phyloP scores from a whole-genome alignment of 345 rosid genomes.

The Kernera saxatilis region DNA sequence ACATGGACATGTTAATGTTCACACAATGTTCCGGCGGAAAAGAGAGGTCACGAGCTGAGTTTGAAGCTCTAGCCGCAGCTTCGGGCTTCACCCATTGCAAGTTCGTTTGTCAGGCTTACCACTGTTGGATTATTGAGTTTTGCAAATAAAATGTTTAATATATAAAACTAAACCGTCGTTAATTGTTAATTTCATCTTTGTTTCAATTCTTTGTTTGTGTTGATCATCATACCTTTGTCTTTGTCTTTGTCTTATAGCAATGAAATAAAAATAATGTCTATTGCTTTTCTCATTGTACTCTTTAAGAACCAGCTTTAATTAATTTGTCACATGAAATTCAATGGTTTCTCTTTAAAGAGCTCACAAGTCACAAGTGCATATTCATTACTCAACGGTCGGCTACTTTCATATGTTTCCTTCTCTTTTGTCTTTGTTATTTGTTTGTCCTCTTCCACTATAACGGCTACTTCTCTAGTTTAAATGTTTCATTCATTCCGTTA shows the following conservation, averaged over 20 bases:
- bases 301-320: neutral
- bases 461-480: conserved; percentile 17
- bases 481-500: neutral
- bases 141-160: neutral
- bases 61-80: conserved; percentile 32
- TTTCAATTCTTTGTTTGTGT: neutral
- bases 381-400: conserved; percentile 20
- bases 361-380: conserved; percentile 2
- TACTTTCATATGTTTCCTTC: neutral
- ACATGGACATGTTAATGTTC: conserved; percentile 45
- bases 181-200: neutral
- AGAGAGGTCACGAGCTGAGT: conserved; percentile 46
- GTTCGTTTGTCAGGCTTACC: conserved; percentile 13
- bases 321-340: neutral
- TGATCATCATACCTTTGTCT: neutral
- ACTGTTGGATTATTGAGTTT: conserved; percentile 27
- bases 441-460: neutral
- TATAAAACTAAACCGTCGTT: neutral
- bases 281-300: neutral
- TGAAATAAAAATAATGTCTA: neutral
- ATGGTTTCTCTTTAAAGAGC: neutral
- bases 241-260: neutral
- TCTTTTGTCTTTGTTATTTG: neutral
- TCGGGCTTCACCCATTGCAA: conserved; percentile 37
- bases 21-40: conserved; percentile 39